These are phyloP conservation scores for Chlorella variabilis DNA, from an alignment of 163 green algal genomes.

Conservation along the genomic window DNA sequence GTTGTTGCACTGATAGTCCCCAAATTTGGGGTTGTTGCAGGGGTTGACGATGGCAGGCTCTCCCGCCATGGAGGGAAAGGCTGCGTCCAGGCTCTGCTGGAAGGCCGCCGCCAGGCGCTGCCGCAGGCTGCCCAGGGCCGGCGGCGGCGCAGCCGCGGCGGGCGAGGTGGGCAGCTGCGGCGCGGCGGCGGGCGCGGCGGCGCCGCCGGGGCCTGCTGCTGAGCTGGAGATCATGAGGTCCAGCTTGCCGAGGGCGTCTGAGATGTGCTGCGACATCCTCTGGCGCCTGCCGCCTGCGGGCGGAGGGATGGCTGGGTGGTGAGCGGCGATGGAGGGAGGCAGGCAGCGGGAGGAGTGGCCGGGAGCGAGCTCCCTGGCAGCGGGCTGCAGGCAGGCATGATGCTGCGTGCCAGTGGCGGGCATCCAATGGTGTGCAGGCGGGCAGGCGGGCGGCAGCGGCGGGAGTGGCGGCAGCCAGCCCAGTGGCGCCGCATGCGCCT, in stretches of 20 bases:
- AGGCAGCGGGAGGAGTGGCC: neutral
- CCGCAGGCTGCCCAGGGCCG: neutral
- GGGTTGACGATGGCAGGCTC: conserved; percentile 60
- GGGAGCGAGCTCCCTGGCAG: neutral
- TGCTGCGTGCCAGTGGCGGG: too few species aligned
- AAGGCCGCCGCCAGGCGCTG: conserved; percentile 71
- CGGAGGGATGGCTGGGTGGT: too few species aligned
- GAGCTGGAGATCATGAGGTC: conserved; percentile 44
- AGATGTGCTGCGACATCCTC: conserved; percentile 40
- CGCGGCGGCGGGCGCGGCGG: neutral
- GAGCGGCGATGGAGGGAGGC: neutral
- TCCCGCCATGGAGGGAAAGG: conserved; percentile 64
- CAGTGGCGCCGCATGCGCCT: neutral
- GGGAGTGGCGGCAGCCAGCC: neutral
- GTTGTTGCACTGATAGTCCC: conserved; percentile 99
- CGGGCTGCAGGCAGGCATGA: neutral
- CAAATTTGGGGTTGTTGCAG: conserved; percentile 80
- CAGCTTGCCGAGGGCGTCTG: conserved; percentile 39
- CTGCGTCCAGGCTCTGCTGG: conserved; percentile 56
- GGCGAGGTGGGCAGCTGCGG: neutral
- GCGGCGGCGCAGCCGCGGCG: neutral
- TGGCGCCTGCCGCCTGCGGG: neutral
- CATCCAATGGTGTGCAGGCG: too few species aligned
- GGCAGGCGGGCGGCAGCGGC: too few species aligned
- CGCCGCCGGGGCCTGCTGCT: neutral